phyloP scores from a whole-genome alignment of 108 stramenopile species.

The Epipyxis sp. region DNA sequence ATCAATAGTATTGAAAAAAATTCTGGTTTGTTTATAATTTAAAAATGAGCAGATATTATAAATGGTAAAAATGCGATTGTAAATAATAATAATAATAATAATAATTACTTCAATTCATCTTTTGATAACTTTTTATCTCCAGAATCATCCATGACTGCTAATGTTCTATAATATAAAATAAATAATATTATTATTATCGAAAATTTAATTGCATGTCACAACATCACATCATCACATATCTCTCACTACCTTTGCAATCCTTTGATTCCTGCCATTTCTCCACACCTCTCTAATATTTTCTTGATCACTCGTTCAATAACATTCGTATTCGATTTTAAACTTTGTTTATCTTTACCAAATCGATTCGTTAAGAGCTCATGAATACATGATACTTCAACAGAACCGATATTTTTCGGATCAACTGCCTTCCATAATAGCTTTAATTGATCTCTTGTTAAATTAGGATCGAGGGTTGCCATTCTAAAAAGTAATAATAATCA shows the following conservation, averaged over 20 bases:
- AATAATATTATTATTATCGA: too few relatives aligned
- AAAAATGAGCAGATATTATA: too few relatives aligned
- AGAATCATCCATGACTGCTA: constrained; percentile 24
- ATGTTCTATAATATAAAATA: too few relatives aligned
- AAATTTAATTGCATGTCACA: too few relatives aligned
- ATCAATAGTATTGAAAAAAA: too few relatives aligned
- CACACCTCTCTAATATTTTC: constrained; percentile 27
- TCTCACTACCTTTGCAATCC: constrained; percentile 13
- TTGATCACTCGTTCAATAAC: constrained; percentile 18
- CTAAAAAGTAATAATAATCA: too few relatives aligned
- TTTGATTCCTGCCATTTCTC: constrained; percentile 18
- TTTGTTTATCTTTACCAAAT: constrained; percentile 27
- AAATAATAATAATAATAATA: not conserved
- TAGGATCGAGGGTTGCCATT: constrained; percentile 4
- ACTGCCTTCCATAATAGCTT: not conserved
- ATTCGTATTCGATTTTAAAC: not conserved
- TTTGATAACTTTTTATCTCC: constrained; percentile 26
- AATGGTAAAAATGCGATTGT: too few relatives aligned
- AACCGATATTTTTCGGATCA: not conserved
- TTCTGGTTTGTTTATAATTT: too few relatives aligned
- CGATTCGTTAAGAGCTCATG: constrained; percentile 17
- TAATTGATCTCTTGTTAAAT: not conserved
- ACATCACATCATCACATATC: too few relatives aligned
- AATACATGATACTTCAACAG: constrained; percentile 1
- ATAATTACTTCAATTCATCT: constrained; percentile 23